Base-by-base conservation (phyloP, 2,329 filamentous ascomycete species). In the Fusarium sp. region DNA sequence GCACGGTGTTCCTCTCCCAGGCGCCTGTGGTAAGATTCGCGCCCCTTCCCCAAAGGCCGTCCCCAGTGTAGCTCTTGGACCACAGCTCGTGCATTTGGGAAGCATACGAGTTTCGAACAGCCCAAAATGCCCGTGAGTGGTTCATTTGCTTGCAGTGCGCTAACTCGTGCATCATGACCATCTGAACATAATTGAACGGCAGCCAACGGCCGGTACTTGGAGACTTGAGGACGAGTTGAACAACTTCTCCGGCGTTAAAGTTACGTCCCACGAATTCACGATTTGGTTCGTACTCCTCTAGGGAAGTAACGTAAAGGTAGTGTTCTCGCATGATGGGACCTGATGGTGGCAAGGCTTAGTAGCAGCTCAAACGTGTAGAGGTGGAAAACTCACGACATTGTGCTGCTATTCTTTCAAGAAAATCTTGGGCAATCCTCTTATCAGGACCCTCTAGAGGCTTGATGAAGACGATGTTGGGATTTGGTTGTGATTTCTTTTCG, bases 121-220 rank as follows among this genome's bases (percentile, higher is more conserved):
- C 86, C 93, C 94, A 97, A 75, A 97, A 97, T 4, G 88, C 89
- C 57, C 88, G 86, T 3, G 89, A 91, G 77, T 97, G 94, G 77
- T 97, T 97, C 94, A 97, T 97, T 77, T 97, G 91, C 78, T 93
- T 92, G 84, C 92, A 94, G 78, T 97, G 93, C 5, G 93, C 93
- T 31, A 97, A 83, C 82, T 96, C 93, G 77, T 97, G 94, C 88
- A 97, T 94, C 94, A 97, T 97, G 70, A 97, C 93, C 92, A 96
- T 95, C 79, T 96, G 92, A 17, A 97, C 92, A 75, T 94, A 94
- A 65, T 89, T 84, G 75, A 96, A 94, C 0, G 92, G 92, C 22
- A 97, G 83, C 94, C 94, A 97, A 61, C 82, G 86, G 26, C 88
- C 88, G 1, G 85, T 87, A 6, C 81, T 83, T 0, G 85, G 86